A percentile compares a stretch with the other conserved stretches of the same genome.
These are phyloP conservation scores for Rhizopus microsporus DNA, from an alignment of 371 early-diverging fungal genomes.

Conservation along the genomic window DNA sequence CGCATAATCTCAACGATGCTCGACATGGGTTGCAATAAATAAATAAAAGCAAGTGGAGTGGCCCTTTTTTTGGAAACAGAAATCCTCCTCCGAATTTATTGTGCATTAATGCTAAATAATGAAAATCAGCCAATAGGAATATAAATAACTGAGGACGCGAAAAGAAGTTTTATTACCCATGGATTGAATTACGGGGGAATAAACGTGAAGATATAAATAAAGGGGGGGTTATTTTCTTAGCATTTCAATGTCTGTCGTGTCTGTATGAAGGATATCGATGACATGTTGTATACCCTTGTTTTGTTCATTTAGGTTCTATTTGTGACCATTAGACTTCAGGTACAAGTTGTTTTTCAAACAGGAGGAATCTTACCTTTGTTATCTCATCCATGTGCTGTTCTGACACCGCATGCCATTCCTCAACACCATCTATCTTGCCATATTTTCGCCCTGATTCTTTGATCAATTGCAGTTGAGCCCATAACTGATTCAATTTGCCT, in stretches of 20 bases:
- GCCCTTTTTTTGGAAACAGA: no score
- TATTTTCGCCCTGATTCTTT: conserved; percentile 69
- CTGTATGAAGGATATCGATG: conserved; percentile 57
- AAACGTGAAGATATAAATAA: conserved; percentile 12
- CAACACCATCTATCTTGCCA: conserved; percentile 37
- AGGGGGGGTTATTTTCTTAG: conserved; percentile 11
- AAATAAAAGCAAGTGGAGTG: neutral
- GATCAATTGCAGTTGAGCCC: conserved; percentile 76
- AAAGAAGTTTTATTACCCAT: neutral
- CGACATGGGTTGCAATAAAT: conserved; percentile 13
- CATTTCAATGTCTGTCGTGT: conserved; percentile 31
- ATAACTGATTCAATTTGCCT: conserved; percentile 78
- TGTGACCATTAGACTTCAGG: neutral
- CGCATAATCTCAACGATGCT: conserved; percentile 36
- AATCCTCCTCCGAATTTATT: no score
- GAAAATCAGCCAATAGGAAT: no score
- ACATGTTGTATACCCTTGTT: conserved; percentile 66
- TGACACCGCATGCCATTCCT: conserved; percentile 44
- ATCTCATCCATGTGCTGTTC: conserved; percentile 47
- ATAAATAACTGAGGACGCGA: neutral
- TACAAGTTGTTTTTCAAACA: neutral
- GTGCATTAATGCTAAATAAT: no score
- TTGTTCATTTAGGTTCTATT: conserved; percentile 60
- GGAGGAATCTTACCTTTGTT: conserved; percentile 42
- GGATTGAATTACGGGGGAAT: conserved; percentile 4